Conservation (phyloP, 352 stramenopile species). For the Phytophthora nicotianae region DNA sequence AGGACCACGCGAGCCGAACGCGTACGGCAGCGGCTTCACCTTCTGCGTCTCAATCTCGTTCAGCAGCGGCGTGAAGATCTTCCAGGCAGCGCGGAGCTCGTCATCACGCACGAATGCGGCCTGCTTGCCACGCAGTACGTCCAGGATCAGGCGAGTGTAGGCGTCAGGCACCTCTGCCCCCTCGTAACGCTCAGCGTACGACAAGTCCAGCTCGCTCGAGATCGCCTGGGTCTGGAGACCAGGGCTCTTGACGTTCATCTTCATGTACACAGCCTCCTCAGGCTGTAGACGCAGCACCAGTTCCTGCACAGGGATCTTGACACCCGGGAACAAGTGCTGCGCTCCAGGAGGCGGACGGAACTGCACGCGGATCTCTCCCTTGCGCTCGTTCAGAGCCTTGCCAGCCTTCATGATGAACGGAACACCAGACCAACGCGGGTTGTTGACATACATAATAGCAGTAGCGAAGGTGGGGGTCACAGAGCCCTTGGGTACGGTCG, state of each 20-base stretch:
- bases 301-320: constrained; percentile 93
- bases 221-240: constrained; percentile 91
- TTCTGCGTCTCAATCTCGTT: constrained; percentile 94
- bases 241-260: constrained; percentile 96
- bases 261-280: constrained; percentile 96
- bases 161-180: constrained; percentile 93
- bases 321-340: constrained; percentile 90
- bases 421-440: constrained; percentile 95
- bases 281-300: constrained; percentile 98
- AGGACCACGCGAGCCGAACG: constrained; percentile 93
- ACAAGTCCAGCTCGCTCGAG: constrained; percentile 96
- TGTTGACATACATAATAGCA: constrained; percentile 94
- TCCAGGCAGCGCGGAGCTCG: constrained; percentile 96
- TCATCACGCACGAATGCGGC: constrained; percentile 97
- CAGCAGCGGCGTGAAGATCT: constrained; percentile 98
- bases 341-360: constrained; percentile 94
- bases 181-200: constrained; percentile 92
- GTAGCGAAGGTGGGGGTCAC: constrained; percentile 93
- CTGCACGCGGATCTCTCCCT: constrained; percentile 97
- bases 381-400: constrained; percentile 97
- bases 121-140: constrained; percentile 96
- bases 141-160: constrained; percentile 97
- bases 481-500: constrained; percentile 94
- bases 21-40: constrained; percentile 92
- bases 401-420: constrained; percentile 99